Percentiles rank a stretch among this genome's conserved stretches.
Conservation (phyloP, 768 basidiomycete genomes). For the Dacryopinax spathularia region DNA sequence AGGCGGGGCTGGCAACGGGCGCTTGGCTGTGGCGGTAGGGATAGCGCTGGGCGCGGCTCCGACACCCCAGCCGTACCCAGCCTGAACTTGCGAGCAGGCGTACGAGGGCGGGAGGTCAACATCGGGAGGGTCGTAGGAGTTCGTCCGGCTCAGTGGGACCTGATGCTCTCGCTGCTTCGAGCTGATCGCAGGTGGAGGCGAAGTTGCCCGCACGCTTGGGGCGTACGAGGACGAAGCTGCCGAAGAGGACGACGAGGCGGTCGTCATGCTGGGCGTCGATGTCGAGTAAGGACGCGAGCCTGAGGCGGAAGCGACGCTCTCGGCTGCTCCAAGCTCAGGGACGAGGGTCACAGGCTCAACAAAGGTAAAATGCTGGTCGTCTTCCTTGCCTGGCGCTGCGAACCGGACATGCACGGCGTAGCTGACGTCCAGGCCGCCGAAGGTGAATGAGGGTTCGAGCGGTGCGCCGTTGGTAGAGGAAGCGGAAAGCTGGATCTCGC, state of each 20-base stretch:
- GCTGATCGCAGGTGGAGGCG: not conserved
- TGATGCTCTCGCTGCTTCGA: not conserved
- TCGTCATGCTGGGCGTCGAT: not conserved
- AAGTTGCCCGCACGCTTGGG: not conserved
- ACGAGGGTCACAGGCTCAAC: not conserved
- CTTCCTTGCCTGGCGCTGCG: not conserved
- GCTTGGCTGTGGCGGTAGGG: too few species aligned
- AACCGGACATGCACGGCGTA: not conserved
- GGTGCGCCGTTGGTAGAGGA: too few species aligned
- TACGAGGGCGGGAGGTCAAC: not conserved
- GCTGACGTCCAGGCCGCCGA: not conserved
- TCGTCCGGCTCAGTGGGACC: not conserved
- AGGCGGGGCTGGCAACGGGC: too few species aligned
- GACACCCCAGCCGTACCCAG: not conserved
- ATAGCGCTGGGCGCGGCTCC: not conserved
- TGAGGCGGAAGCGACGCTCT: not conserved
- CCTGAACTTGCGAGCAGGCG: not conserved
- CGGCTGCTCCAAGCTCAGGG: not conserved
- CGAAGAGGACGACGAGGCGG: not conserved
- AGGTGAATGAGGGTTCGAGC: not conserved
- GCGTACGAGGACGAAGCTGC: not conserved
- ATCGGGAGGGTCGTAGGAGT: not conserved
- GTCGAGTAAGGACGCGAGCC: not conserved
- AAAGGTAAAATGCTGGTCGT: not conserved
- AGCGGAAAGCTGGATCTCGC: conserved; percentile 1